Evolutionary conservation across 306 rosid genomes (phyloP).

Genomic region (Quercus aquifolioides): DNA sequence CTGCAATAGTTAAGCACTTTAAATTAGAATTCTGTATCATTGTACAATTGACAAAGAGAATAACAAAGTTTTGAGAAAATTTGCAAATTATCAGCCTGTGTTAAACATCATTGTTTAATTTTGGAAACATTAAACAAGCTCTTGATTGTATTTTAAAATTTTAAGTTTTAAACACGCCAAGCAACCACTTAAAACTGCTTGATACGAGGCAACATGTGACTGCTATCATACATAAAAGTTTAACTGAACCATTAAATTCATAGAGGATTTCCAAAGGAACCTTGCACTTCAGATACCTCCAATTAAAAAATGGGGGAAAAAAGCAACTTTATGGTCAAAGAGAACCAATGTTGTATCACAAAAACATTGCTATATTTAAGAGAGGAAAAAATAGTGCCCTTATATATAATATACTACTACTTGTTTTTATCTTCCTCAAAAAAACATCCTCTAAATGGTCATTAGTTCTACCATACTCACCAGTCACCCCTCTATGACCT

Average conservation of each 20-base stretch:
- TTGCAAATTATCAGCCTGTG: not conserved
- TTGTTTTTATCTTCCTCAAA: not conserved
- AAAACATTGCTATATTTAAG: not conserved
- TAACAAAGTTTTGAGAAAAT: not conserved
- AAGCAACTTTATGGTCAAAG: not conserved
- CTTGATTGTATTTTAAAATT: not conserved
- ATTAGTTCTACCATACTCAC: not conserved
- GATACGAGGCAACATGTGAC: not conserved
- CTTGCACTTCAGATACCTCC: not conserved
- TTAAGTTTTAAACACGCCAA: not conserved
- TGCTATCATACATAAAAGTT: not conserved
- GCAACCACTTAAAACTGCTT: not conserved
- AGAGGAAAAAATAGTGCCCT: not conserved
- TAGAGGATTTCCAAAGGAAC: not conserved
- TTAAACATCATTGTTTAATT: not conserved
- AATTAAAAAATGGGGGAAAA: not conserved
- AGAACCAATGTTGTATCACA: not conserved
- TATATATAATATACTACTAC: not conserved
- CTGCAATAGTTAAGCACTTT: conserved; percentile 39
- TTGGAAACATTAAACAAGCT: not conserved
- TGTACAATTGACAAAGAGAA: not conserved
- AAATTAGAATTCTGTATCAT: not conserved
- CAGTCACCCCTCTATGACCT: not conserved
- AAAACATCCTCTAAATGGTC: not conserved
- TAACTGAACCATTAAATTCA: not conserved